A percentile compares a stretch with the other conserved stretches of the same genome.
Evolutionary conservation across 2,329 filamentous ascomycete genomes (phyloP).

Genomic region (Hymenoscyphus fructigenus): DNA sequence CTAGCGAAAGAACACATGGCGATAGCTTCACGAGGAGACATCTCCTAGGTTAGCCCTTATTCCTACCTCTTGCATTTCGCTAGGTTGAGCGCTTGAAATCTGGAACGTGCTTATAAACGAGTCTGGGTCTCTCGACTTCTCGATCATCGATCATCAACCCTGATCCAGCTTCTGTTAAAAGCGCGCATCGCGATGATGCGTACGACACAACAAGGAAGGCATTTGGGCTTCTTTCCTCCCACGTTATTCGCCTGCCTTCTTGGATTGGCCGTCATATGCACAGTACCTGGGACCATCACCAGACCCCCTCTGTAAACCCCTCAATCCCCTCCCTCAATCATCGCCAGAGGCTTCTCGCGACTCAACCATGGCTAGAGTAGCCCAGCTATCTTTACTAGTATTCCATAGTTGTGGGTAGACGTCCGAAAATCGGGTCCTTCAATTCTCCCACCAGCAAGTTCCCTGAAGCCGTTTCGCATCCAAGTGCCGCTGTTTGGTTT

Average conservation of each 20-base stretch:
- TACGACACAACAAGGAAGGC: neutral
- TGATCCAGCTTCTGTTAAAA: neutral
- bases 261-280: neutral
- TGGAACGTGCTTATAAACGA: neutral
- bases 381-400: too few relatives aligned
- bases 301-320: neutral
- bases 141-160: neutral
- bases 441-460: neutral
- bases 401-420: neutral
- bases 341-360: neutral
- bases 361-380: too few relatives aligned
- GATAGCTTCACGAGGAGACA: neutral
- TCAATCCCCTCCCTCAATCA: neutral
- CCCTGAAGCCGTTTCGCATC: neutral
- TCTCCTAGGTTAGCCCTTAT: neutral
- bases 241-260: conserved; percentile 3
- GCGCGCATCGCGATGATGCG: conserved; percentile 2
- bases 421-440: neutral
- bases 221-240: neutral
- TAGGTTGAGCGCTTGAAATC: neutral
- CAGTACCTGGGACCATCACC: neutral
- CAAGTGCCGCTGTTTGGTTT: neutral
- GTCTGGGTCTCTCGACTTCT: conserved; percentile 1
- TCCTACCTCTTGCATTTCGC: neutral
- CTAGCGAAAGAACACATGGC: neutral